Base-by-base conservation (phyloP, 495 filamentous ascomycete genomes). In the Sabuloglossum arenarium region DNA sequence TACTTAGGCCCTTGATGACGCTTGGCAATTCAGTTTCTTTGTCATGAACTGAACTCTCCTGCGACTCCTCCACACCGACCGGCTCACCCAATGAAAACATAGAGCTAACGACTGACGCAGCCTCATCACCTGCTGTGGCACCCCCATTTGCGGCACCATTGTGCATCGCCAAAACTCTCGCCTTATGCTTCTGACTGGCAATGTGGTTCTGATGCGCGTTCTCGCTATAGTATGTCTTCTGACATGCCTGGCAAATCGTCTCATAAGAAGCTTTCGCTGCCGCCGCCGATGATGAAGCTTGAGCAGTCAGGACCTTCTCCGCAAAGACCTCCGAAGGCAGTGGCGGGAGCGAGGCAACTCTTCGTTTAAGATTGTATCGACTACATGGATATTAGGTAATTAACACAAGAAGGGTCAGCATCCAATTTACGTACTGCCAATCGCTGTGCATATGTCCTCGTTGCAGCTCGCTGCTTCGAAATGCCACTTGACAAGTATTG, bases 401-500 rank as follows among this genome's bases (percentile, higher is more conserved):
- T 54, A 30, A 32, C 32, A 45, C n/a, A 39, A 32, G 42, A 34
- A 25, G 46, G 23, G 29, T 56, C 21, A 29, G 34, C 21, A 45
- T 14, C 21, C 53, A 59, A 46, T 56, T 51, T 29, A 79, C 88
- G 67, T 79, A 95, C 89, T 97, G 90, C 90, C 91, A 98, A 68
- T 98, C 91, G 61, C 79, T 87, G 62, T 88, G 87, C 88, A 97
- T 97, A 64, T 98, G 91, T 47, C 79, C 81, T 60, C 88, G 79
- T 68, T 98, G 91, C n/a, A 88, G 78, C 66, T 97, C 90, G 65
- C 82, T 84, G 65, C 83, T 84, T 62, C 90, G 82, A 70, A 96
- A 97, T 30, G 91, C 91, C 57, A 98, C 88, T 61, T 94, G 88
- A 62, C 91, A 98, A 30, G 90, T 86, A 71, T 98, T 98, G 77